Evolutionary conservation across 495 filamentous ascomycete species (phyloP).

Genomic region (Podospora anserina): DNA sequence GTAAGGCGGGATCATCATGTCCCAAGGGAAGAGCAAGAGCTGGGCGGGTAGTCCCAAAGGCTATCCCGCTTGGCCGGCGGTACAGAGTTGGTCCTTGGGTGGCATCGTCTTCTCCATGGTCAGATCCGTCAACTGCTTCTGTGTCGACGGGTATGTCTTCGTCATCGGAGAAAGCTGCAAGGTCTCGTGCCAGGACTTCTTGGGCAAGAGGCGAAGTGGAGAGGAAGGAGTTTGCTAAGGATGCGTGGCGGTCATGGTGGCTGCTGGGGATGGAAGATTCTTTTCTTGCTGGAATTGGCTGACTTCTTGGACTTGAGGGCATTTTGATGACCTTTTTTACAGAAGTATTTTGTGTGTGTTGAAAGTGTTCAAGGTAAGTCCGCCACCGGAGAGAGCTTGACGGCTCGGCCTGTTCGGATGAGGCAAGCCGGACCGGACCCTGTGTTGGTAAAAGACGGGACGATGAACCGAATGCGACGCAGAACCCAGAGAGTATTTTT

Average conservation of each 20-base stretch:
- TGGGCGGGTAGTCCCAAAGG: constrained; percentile 54
- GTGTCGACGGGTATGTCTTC: constrained; percentile 45
- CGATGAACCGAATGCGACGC: constrained; percentile 4
- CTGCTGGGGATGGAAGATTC: background rate
- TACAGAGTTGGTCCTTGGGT: constrained; percentile 65
- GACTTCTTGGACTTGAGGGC: constrained; percentile 12
- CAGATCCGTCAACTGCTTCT: constrained; percentile 17
- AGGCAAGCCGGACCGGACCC: background rate
- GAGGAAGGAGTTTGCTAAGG: constrained; percentile 43
- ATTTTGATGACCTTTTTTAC: constrained; percentile 9
- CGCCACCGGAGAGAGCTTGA: background rate
- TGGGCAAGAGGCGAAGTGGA: constrained; percentile 62
- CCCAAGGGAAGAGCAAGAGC: constrained; percentile 28
- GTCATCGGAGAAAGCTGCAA: constrained; percentile 58
- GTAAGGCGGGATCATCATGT: constrained; percentile 37
- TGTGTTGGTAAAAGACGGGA: background rate
- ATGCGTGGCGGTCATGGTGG: constrained; percentile 17
- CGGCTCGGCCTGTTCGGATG: background rate
- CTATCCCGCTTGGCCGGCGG: constrained; percentile 64
- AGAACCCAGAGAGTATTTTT: background rate
- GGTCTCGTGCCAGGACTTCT: constrained; percentile 65
- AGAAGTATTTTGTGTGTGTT: background rate
- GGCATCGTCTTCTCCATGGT: constrained; percentile 34
- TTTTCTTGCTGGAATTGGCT: constrained; percentile 18
- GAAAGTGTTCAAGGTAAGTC: background rate